phyloP scores from a whole-genome alignment of 2,329 filamentous ascomycete species.

The Clarireedia hainanense region DNA sequence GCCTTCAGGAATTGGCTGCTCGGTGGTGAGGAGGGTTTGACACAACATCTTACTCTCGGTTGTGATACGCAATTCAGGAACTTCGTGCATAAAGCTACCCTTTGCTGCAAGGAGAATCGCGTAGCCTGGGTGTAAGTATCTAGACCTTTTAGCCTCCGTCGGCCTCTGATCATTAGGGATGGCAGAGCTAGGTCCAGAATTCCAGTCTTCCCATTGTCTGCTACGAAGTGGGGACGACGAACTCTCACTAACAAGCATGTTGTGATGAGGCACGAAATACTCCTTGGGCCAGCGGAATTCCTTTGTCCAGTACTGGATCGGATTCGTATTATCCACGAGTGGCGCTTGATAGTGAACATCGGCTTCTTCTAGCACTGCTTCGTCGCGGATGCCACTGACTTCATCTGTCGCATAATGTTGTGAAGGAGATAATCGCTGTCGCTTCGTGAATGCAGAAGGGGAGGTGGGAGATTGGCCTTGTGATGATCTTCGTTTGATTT shows the following conservation, averaged over 20 bases:
- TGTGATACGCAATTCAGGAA: constrained; percentile 26
- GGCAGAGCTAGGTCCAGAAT: constrained; percentile 15
- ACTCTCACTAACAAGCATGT: too few species aligned
- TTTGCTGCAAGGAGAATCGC: constrained; percentile 30
- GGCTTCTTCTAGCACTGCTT: too few species aligned
- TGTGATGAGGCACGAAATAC: background rate
- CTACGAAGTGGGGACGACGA: constrained; percentile 10
- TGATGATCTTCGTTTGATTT: too few species aligned
- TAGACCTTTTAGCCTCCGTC: constrained; percentile 32
- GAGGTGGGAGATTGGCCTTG: too few species aligned
- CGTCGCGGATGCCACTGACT: too few species aligned
- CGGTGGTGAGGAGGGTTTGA: background rate
- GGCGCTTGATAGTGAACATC: too few species aligned
- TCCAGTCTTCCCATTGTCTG: constrained; percentile 22
- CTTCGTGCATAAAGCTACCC: constrained; percentile 33
- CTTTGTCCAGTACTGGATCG: background rate
- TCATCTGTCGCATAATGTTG: too few species aligned
- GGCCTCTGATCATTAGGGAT: constrained; percentile 34
- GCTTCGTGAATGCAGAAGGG: too few species aligned
- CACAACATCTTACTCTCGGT: constrained; percentile 27
- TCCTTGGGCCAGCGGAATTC: background rate
- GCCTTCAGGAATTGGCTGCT: background rate
- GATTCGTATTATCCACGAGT: background rate
- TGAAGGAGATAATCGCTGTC: too few species aligned
- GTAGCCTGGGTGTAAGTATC: constrained; percentile 32